phyloP scores from a whole-genome alignment of 139 green algal genomes.

The Asterochloris erici region DNA sequence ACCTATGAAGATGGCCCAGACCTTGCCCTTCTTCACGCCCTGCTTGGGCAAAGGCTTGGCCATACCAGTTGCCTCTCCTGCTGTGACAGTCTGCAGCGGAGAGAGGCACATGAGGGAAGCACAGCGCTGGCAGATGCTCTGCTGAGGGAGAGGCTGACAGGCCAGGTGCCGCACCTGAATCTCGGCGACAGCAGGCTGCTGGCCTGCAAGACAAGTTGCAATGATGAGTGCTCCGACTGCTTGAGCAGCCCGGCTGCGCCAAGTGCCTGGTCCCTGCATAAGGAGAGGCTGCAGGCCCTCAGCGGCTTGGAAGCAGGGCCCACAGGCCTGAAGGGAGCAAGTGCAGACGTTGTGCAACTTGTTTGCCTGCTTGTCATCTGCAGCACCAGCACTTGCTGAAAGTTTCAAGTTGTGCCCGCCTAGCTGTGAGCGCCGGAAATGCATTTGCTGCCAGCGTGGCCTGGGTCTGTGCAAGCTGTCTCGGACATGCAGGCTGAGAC shows the following conservation, averaged over 20 bases:
- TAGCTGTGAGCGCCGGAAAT: too few relatives aligned
- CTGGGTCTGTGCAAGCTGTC: too few relatives aligned
- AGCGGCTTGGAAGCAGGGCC: too few relatives aligned
- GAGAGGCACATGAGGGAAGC: neutral
- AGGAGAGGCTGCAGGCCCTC: too few relatives aligned
- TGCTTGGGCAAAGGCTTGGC: conserved; percentile 64
- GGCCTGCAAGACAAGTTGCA: neutral
- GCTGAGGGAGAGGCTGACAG: neutral
- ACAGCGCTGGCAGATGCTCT: neutral
- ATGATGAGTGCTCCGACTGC: neutral
- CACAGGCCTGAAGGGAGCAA: too few relatives aligned
- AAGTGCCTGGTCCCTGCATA: neutral
- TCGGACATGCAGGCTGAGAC: too few relatives aligned
- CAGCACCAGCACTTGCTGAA: too few relatives aligned
- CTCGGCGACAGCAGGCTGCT: neutral
- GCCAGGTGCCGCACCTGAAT: neutral
- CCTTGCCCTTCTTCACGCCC: conserved; percentile 58
- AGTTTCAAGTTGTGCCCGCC: too few relatives aligned
- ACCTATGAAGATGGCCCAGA: conserved; percentile 66
- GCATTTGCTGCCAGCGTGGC: too few relatives aligned
- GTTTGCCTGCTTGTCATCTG: too few relatives aligned
- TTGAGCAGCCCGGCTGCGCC: neutral
- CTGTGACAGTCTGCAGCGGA: conserved; percentile 48
- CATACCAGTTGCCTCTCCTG: conserved; percentile 32
- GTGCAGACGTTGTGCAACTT: too few relatives aligned